Percentiles rank a stretch among this genome's conserved stretches.
These are phyloP conservation scores for Paradendryphiella salina DNA, from an alignment of 2,329 filamentous ascomycete genomes.

Conservation along the genomic window DNA sequence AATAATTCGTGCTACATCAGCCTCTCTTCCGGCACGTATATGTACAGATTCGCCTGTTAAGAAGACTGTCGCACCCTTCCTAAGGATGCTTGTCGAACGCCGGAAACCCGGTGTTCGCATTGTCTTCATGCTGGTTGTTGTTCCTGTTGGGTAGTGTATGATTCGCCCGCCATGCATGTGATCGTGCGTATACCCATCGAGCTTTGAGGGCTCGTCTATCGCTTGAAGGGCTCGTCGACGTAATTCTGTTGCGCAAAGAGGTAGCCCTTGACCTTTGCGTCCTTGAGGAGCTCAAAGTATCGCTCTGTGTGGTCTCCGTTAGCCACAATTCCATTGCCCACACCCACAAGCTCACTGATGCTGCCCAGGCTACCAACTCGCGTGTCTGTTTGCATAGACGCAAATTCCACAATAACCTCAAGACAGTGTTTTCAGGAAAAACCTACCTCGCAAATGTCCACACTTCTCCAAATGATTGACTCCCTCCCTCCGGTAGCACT, in stretches of 20 bases:
- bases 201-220: constrained; percentile 10
- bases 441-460: constrained; percentile 74
- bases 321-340: constrained; percentile 16
- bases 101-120: constrained; percentile 14
- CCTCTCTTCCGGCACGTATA: constrained; percentile 31
- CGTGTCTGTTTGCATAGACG: background rate
- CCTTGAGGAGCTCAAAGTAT: constrained; percentile 76
- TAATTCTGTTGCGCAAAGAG: constrained; percentile 81
- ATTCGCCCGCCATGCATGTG: constrained; percentile 2
- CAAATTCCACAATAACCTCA: background rate
- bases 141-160: background rate
- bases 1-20: constrained; percentile 8
- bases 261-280: constrained; percentile 76
- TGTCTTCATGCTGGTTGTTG: constrained; percentile 10
- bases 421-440: background rate
- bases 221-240: constrained; percentile 45
- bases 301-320: constrained; percentile 60
- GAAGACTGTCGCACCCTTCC: constrained; percentile 18
- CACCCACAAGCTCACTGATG: background rate
- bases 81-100: constrained; percentile 5
- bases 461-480: constrained; percentile 90
- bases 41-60: constrained; percentile 35
- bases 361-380: background rate
- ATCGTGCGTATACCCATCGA: constrained; percentile 1
- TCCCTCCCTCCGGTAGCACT: constrained; percentile 82